A percentile compares a stretch with the other conserved stretches of the same genome.
phyloP scores from a whole-genome alignment of 2,329 filamentous ascomycete species.

The Dactylellina drechsleri region DNA sequence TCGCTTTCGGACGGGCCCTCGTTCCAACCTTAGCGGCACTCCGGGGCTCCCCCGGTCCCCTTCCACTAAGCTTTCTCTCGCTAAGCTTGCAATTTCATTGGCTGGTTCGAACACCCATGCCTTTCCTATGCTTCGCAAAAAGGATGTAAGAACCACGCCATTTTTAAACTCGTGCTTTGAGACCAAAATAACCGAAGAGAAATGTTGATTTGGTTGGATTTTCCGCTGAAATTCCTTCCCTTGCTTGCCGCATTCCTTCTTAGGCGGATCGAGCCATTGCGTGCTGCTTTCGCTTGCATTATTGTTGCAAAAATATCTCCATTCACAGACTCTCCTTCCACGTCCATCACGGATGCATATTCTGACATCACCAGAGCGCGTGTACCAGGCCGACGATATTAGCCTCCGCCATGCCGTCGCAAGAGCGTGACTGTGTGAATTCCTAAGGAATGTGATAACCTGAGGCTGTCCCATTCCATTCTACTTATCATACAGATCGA shows the following conservation, averaged over 20 bases:
- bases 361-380: background rate
- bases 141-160: constrained; percentile 10
- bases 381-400: background rate
- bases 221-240: constrained; percentile 1
- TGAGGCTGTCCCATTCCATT: constrained; percentile 13
- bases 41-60: constrained; percentile 12
- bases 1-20: background rate
- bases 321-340: background rate
- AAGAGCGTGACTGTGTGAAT: background rate
- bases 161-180: constrained; percentile 24
- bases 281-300: constrained; percentile 15
- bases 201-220: background rate
- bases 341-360: background rate
- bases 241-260: constrained; percentile 30
- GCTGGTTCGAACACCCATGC: constrained; percentile 18
- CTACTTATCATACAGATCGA: background rate
- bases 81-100: constrained; percentile 42
- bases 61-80: constrained; percentile 24
- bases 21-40: background rate
- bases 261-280: constrained; percentile 13
- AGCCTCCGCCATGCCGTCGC: constrained; percentile 19
- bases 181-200: constrained; percentile 35
- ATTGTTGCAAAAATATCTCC: background rate
- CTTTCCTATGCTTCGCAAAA: constrained; percentile 4
- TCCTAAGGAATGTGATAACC: constrained; percentile 42